Percentiles rank a stretch among this genome's conserved stretches.
These are phyloP conservation scores for Lodderomyces metapsilosis DNA, from an alignment of 1,139 yeast species.

Conservation along the genomic window DNA sequence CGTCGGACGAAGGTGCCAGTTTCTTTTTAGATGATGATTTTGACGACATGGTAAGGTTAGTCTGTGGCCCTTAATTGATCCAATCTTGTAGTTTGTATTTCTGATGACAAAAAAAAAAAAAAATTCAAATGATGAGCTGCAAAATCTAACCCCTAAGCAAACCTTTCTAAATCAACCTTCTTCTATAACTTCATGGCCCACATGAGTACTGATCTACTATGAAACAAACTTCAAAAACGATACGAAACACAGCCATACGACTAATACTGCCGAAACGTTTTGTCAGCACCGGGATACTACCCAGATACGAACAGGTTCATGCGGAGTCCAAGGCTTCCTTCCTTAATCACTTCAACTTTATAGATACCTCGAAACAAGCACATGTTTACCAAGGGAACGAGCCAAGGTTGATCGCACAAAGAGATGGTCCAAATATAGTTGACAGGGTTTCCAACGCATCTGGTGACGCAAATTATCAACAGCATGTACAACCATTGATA, in stretches of 20 bases:
- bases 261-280: slow-evolving; percentile 3
- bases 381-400: neutral
- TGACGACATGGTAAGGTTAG: slow-evolving; percentile 22
- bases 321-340: neutral
- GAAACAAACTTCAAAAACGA: neutral
- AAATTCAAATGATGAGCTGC: neutral
- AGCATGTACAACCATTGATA: neutral
- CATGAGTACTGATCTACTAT: no score
- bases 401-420: neutral
- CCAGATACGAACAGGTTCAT: neutral
- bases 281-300: neutral
- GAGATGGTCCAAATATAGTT: slow-evolving; percentile 2
- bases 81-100: neutral
- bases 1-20: slow-evolving; percentile 14
- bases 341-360: slow-evolving; percentile 1
- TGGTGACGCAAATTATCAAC: neutral
- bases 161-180: neutral
- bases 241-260: slow-evolving; percentile 1
- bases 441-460: neutral
- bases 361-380: neutral
- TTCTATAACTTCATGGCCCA: no score
- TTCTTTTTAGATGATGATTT: slow-evolving; percentile 27
- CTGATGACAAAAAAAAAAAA: slow-evolving; percentile 1
- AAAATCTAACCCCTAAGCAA: neutral
- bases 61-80: neutral